Percentiles rank a stretch among this genome's conserved stretches.
These are phyloP conservation scores for Colletotrichum magnum DNA, from an alignment of 2,329 filamentous ascomycete species.

Conservation along the genomic window DNA sequence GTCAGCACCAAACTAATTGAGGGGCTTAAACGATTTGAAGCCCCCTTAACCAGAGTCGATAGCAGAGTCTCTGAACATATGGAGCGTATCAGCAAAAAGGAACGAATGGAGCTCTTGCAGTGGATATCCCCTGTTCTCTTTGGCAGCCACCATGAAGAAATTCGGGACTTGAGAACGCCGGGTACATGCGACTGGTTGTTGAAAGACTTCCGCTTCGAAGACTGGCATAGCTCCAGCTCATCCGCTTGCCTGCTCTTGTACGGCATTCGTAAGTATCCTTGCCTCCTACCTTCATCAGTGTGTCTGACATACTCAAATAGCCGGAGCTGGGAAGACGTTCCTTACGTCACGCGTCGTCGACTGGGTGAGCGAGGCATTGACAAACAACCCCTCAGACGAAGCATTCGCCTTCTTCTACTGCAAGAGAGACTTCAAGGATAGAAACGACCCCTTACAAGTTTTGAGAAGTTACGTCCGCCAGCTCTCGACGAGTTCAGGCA, in stretches of 20 bases:
- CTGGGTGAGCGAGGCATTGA: neutral
- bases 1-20: neutral
- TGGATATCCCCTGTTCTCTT: neutral
- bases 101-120: neutral
- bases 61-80: neutral
- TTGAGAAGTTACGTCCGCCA: neutral
- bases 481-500: neutral
- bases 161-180: neutral
- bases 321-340: neutral
- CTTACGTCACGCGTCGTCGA: neutral
- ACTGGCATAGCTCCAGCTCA: neutral
- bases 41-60: too few relatives aligned
- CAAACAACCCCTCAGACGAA: neutral
- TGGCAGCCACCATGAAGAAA: neutral
- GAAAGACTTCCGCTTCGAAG: neutral
- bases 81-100: neutral
- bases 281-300: neutral
- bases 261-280: neutral
- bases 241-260: neutral
- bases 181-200: neutral
- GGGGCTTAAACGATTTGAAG: neutral
- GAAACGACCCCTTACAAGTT: neutral
- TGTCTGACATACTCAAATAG: neutral
- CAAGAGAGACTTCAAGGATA: neutral
- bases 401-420: neutral